Conservation (phyloP, 2,329 filamentous ascomycete species). For the Corinectria fuckeliana region DNA sequence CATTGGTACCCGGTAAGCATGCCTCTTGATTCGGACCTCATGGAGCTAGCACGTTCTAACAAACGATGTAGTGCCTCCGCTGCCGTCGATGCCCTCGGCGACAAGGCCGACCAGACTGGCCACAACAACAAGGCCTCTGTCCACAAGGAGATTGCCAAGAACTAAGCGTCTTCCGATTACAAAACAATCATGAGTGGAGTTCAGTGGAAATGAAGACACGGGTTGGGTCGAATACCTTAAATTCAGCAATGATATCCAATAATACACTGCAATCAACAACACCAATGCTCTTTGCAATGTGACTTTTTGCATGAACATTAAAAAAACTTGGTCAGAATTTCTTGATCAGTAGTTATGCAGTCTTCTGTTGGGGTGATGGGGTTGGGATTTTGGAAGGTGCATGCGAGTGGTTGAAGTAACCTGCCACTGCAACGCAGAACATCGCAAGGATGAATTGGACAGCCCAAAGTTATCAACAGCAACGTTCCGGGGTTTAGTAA, state of each 20-base stretch:
- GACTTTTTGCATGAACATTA: too few relatives aligned
- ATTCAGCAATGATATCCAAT: background rate
- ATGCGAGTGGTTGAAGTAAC: too few relatives aligned
- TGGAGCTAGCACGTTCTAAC: constrained; percentile 37
- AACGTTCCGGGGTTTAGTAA: too few relatives aligned
- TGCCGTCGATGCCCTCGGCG: constrained; percentile 56
- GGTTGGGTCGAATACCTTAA: background rate
- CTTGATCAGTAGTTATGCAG: too few relatives aligned
- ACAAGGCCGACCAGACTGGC: constrained; percentile 53
- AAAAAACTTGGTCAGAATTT: too few relatives aligned
- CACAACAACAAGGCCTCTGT: constrained; percentile 52
- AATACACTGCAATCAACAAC: background rate
- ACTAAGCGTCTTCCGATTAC: constrained; percentile 28
- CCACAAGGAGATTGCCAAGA: constrained; percentile 48
- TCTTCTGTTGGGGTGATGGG: too few relatives aligned
- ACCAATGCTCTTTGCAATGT: too few relatives aligned
- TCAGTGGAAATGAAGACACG: constrained; percentile 2
- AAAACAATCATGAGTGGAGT: constrained; percentile 17
- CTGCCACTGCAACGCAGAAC: too few relatives aligned
- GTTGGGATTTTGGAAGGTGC: too few relatives aligned
- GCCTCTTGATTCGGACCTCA: background rate
- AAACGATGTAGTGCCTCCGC: constrained; percentile 46
- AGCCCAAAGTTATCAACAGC: too few relatives aligned
- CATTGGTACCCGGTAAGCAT: constrained; percentile 59
- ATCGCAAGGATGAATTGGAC: too few relatives aligned